These are phyloP conservation scores for Phlebiopsis flavidoalba DNA, from an alignment of 768 basidiomycete genomes.

Conservation along the genomic window DNA sequence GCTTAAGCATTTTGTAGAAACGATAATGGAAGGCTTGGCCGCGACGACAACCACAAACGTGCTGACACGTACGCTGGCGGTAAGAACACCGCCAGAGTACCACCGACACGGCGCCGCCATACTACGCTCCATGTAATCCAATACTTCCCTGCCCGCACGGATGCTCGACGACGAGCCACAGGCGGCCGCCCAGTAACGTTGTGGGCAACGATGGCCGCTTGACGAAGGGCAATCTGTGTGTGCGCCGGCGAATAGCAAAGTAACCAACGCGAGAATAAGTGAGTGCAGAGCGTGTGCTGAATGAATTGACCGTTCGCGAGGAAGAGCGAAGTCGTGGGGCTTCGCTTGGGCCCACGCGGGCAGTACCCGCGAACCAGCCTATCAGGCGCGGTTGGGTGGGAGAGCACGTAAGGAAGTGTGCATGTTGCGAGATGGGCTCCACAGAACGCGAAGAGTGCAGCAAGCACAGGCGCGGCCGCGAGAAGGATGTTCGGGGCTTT, in stretches of 20 bases:
- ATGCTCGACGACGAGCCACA: conserved; percentile 48
- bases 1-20: too few relatives aligned
- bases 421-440: conserved; percentile 3
- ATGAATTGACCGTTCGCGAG: conserved; percentile 29
- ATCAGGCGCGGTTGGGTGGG: background rate
- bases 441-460: conserved; percentile 40
- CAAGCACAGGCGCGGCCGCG: conserved; percentile 62
- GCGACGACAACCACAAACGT: background rate
- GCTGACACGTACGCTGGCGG: conserved; percentile 78
- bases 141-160: conserved; percentile 41
- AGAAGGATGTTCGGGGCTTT: conserved; percentile 86
- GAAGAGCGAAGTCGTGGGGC: background rate
- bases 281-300: conserved; percentile 79
- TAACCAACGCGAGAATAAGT: conserved; percentile 48
- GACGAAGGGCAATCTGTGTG: conserved; percentile 80
- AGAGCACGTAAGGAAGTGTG: conserved; percentile 12
- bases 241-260: conserved; percentile 80
- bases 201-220: conserved; percentile 73
- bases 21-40: too few relatives aligned
- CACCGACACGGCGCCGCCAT: conserved; percentile 68
- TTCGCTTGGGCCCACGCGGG: background rate
- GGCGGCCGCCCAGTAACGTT: conserved; percentile 83
- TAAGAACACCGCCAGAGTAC: conserved; percentile 78
- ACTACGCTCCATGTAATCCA: conserved; percentile 79
- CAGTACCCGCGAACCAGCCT: background rate